Evolutionary conservation across 2,329 filamentous ascomycete species (phyloP), one percentile per base, ranked within the genome.

Genomic region (Gaeumannomyces sp.): DNA sequence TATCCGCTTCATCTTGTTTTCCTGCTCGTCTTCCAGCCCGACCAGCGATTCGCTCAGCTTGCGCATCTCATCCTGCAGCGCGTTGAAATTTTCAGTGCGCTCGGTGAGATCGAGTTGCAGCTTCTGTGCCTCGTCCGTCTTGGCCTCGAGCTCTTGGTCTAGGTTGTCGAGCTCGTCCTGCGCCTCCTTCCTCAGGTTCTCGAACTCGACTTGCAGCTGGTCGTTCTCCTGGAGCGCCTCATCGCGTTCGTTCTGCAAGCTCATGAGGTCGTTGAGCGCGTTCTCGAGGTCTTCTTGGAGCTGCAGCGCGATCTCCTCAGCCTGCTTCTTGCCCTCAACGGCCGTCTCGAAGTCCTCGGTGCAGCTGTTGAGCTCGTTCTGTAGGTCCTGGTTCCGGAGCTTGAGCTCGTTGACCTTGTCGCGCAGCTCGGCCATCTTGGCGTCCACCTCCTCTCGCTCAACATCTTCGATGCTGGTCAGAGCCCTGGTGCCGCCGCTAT

Each of bases 31-130:
- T 74, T 98, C 95, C 0, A 99, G 83, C 59, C 91, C 84, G 38
- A 97, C 84, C 7, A 98, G 83, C 28, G 90, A 90, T 70, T 97
- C 92, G 71, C 91, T 96, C 76, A 97, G 89, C 70, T 89, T 89
- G 68, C 93, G 90, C 89, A 99, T 95, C 80, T 98, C 95, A 66
- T 90, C 88, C 73, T 98, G 94, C 64, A 99, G 79, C n/a, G 92
- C 91, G 68, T 89, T 88, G 75, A 97, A 94, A 73, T 95, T 96
- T 72, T 98, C 93, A 16, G 88, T 88, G 63, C 89, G 86, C 68
- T 91, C 89, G 67, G 86, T 85, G 19, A 97, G 78, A 57, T 95
- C 91, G 19, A 85, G 81, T 65, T 89, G 85, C 31, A 95, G 77
- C 19, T 86, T 85, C 69, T 89, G 83, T 58, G 89, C 86, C 69